phyloP scores from a whole-genome alignment of 495 filamentous ascomycete genomes.

The Halenospora varia region DNA sequence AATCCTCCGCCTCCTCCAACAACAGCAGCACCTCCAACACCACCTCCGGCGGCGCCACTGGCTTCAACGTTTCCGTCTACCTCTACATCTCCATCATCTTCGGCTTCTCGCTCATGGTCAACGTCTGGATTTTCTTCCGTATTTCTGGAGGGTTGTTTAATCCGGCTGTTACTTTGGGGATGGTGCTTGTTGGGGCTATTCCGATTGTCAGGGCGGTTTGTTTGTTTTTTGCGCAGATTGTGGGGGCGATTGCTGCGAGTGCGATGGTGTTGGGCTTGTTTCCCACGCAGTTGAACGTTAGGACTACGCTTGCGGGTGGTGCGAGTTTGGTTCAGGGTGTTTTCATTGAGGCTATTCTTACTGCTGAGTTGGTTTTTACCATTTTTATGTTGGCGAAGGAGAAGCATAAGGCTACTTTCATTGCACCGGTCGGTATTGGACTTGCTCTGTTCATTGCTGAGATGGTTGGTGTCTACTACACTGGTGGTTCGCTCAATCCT shows the following conservation, averaged over 20 bases:
- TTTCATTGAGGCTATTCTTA: slow-evolving; percentile 53
- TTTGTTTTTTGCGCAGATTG: slow-evolving; percentile 52
- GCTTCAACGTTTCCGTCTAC: slow-evolving; percentile 31
- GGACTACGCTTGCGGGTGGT: slow-evolving; percentile 37
- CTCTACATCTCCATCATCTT: slow-evolving; percentile 53
- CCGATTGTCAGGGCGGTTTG: slow-evolving; percentile 41
- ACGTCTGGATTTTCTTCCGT: slow-evolving; percentile 64
- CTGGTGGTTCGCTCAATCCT: slow-evolving; percentile 70
- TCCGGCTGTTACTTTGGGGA: slow-evolving; percentile 56
- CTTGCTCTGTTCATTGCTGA: slow-evolving; percentile 47
- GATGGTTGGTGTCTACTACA: slow-evolving; percentile 59
- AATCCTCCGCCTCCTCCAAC: slow-evolving; percentile 22
- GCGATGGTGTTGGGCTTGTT: slow-evolving; percentile 49
- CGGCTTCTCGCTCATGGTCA: slow-evolving; percentile 61
- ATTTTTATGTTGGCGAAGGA: slow-evolving; percentile 55
- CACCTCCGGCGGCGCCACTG: slow-evolving; percentile 23
- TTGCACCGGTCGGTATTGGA: slow-evolving; percentile 50
- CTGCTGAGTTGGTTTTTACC: slow-evolving; percentile 48
- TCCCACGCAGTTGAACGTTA: slow-evolving; percentile 43
- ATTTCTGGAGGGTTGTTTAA: slow-evolving; percentile 65
- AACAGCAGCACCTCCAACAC: slow-evolving; percentile 21
- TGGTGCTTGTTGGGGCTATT: slow-evolving; percentile 55
- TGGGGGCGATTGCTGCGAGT: slow-evolving; percentile 53
- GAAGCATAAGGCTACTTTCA: slow-evolving; percentile 46
- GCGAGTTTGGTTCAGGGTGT: slow-evolving; percentile 46